Evolutionary conservation across 2,329 filamentous ascomycete species (phyloP).

Genomic region (Helotiales sp.): DNA sequence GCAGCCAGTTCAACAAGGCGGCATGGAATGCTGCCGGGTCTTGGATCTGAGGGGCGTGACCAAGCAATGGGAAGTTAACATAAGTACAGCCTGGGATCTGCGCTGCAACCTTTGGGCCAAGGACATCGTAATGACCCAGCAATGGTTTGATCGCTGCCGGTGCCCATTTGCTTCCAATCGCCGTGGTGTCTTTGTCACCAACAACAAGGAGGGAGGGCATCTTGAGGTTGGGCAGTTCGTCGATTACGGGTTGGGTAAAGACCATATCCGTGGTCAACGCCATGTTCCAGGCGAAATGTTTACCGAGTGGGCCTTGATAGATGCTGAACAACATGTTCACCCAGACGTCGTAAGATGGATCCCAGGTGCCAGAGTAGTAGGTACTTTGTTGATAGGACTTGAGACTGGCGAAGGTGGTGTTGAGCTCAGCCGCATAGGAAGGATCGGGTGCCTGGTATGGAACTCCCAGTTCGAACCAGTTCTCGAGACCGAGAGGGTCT

Average conservation of each 20-base stretch:
- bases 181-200: constrained; percentile 58
- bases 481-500: constrained; percentile 46
- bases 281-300: constrained; percentile 53
- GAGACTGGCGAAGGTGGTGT: constrained; percentile 51
- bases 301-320: constrained; percentile 52
- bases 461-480: constrained; percentile 48
- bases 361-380: constrained; percentile 57
- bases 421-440: constrained; percentile 46
- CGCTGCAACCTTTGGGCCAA: constrained; percentile 52
- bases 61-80: constrained; percentile 54
- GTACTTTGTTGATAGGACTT: constrained; percentile 52
- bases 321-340: constrained; percentile 59
- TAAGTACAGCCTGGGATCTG: constrained; percentile 52
- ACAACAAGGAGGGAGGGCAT: constrained; percentile 55
- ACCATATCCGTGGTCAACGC: constrained; percentile 60
- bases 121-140: constrained; percentile 55
- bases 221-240: constrained; percentile 54
- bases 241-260: constrained; percentile 56
- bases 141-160: constrained; percentile 47
- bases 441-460: constrained; percentile 52
- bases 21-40: constrained; percentile 53
- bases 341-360: constrained; percentile 57
- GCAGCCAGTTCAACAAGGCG: constrained; percentile 52
- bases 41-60: constrained; percentile 60
- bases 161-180: constrained; percentile 59